Conservation (phyloP, 768 basidiomycete species). For the Baorangia bicolor region DNA sequence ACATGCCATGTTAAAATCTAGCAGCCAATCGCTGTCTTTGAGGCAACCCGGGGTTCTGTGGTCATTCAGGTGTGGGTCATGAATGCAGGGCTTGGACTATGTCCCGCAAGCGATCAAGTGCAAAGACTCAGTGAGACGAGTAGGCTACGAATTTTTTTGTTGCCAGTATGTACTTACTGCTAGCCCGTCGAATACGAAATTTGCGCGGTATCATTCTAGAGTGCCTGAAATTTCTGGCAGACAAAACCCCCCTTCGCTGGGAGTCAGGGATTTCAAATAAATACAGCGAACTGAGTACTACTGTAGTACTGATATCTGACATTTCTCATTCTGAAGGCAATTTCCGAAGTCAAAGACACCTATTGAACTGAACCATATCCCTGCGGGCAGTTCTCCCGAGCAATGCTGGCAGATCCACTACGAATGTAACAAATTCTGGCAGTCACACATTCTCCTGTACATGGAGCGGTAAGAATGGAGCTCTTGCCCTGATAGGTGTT, state of each 20-base stretch:
- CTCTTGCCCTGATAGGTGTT: slow-evolving; percentile 71
- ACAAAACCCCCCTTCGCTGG: neutral
- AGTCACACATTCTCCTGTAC: slow-evolving; percentile 56
- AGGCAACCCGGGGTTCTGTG: neutral
- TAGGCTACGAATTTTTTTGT: neutral
- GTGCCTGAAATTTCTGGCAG: neutral
- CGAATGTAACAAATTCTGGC: slow-evolving; percentile 80
- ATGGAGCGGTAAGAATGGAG: slow-evolving; percentile 52
- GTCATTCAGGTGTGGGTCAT: too few relatives aligned
- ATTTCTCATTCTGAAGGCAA: neutral
- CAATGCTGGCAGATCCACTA: slow-evolving; percentile 67
- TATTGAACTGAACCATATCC: slow-evolving; percentile 69
- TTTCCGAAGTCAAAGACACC: neutral
- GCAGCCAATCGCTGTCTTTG: neutral
- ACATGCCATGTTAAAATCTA: neutral
- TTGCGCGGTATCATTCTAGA: neutral
- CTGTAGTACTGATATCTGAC: too few relatives aligned
- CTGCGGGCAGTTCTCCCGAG: slow-evolving; percentile 51
- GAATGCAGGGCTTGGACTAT: too few relatives aligned
- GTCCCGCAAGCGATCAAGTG: too few relatives aligned
- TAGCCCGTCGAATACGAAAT: neutral
- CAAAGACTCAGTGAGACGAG: neutral
- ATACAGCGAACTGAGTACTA: neutral
- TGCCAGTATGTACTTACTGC: too few relatives aligned
- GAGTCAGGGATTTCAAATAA: neutral